phyloP scores from a whole-genome alignment of 1,139 yeast species.

The Suhomyces wounanorum region DNA sequence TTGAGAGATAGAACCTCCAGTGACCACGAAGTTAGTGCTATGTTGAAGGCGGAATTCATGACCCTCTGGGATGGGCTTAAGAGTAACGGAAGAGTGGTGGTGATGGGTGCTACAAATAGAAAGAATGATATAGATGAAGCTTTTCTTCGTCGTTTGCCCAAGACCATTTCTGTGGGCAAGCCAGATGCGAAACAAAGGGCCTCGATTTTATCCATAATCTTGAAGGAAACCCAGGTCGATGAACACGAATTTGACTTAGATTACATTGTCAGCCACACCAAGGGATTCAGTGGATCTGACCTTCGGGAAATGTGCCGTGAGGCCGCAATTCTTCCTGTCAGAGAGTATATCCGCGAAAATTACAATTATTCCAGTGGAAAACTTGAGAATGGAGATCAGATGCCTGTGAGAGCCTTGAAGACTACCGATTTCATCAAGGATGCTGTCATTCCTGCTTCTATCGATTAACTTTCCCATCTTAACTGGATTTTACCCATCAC shows the following conservation, averaged over 20 bases:
- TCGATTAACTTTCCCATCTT: conserved; percentile 26
- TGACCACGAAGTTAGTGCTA: conserved; percentile 96
- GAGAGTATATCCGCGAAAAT: conserved; percentile 70
- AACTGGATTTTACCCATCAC: not conserved
- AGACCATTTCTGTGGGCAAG: conserved; percentile 75
- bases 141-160: conserved; percentile 89
- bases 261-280: conserved; percentile 61
- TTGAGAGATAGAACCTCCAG: conserved; percentile 79
- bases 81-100: conserved; percentile 75
- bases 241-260: conserved; percentile 59
- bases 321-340: conserved; percentile 87
- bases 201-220: conserved; percentile 65
- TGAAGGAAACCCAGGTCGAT: conserved; percentile 65
- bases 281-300: conserved; percentile 88
- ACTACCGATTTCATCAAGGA: conserved; percentile 46
- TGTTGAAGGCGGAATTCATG: conserved; percentile 96
- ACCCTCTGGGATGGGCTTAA: conserved; percentile 95
- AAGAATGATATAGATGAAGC: conserved; percentile 92
- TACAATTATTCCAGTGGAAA: conserved; percentile 48
- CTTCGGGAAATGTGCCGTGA: conserved; percentile 88
- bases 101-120: conserved; percentile 94
- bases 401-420: conserved; percentile 45
- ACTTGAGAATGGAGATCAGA: conserved; percentile 31
- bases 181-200: conserved; percentile 72
- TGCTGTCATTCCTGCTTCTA: conserved; percentile 34